Evolutionary conservation across 306 rosid species (phyloP), one percentile per base, ranked within the genome.

Genomic region (Cucurbita moschata): DNA sequence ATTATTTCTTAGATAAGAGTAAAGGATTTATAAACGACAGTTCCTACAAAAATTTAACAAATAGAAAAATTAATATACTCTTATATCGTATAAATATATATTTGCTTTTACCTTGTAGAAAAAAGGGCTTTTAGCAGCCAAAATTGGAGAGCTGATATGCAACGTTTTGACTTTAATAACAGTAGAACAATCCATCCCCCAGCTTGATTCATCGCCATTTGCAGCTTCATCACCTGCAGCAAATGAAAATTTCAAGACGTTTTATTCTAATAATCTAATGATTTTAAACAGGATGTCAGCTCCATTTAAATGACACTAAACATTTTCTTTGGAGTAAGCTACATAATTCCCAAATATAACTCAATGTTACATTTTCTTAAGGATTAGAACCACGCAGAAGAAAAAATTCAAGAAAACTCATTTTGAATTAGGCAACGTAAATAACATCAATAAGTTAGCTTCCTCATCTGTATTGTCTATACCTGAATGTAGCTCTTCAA

Each of bases 101-200:
- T 69, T 69, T 49, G 14, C 43, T 37, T 71, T 44, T 75, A 95
- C 99, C 96, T 91, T 89, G 42, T 91, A 91, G 85, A 95, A 95
- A 77, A 89, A 95, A 13, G 99, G 97, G 77, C 99, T 95, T 83
- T 95, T 95, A 58, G 99, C 97, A 58, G 99, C 99, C 90, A 95
- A 78, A 80, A 95, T 95, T 57, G 97, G 99, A 72, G 99, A 95
- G 79, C 99, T 95, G 26, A 95, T 95, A 72, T 95, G 96, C 59
- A 95, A 75, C 23, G 90, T 87, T 85, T 83, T 95, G 80, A 91
- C 88, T 81, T 83, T 89, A 75, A 89, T 79, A 83, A 86, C 90
- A 14, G 89, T 71, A 18, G 96, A 86, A 71, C 82, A 83, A 74
- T 86, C 92, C 96, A 89, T 85, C 80, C 92, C 86, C 91, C 88